Conservation (phyloP, 441 rosid genomes). For the Manihot esculenta region DNA sequence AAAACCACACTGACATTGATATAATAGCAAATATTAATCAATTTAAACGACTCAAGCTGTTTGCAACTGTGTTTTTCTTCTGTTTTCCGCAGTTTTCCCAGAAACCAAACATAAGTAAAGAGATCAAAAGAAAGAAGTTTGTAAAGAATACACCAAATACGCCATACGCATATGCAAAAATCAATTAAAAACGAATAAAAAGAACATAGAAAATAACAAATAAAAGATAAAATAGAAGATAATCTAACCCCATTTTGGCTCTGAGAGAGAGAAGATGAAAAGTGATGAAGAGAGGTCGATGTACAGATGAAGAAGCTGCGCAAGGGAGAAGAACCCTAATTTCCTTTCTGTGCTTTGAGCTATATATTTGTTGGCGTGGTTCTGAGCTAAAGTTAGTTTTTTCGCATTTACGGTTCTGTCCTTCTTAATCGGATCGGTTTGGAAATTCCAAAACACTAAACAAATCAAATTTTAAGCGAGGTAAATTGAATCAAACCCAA, state of each 20-base stretch:
- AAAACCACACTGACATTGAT: background rate
- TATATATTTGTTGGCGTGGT: too few relatives aligned
- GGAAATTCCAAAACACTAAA: too few relatives aligned
- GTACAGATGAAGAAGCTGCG: background rate
- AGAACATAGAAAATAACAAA: background rate
- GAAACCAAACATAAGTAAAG: background rate
- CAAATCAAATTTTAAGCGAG: too few relatives aligned
- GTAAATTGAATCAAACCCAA: too few relatives aligned
- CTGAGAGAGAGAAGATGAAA: background rate
- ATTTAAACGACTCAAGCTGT: too few relatives aligned
- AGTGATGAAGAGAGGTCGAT: background rate
- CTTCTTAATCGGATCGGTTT: too few relatives aligned
- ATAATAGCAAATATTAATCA: background rate
- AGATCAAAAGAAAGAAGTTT: background rate
- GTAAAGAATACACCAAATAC: background rate
- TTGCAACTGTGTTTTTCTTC: background rate
- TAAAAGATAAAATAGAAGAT: background rate
- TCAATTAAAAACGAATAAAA: background rate
- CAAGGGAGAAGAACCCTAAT: background rate
- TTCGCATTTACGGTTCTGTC: too few relatives aligned
- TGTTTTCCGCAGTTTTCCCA: background rate
- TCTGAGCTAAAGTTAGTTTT: too few relatives aligned
- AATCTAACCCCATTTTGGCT: constrained; percentile 35
- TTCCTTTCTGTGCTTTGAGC: too few relatives aligned
- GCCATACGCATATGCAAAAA: background rate